phyloP scores from a whole-genome alignment of 768 basidiomycete species.

The Lactifluus pinguis region DNA sequence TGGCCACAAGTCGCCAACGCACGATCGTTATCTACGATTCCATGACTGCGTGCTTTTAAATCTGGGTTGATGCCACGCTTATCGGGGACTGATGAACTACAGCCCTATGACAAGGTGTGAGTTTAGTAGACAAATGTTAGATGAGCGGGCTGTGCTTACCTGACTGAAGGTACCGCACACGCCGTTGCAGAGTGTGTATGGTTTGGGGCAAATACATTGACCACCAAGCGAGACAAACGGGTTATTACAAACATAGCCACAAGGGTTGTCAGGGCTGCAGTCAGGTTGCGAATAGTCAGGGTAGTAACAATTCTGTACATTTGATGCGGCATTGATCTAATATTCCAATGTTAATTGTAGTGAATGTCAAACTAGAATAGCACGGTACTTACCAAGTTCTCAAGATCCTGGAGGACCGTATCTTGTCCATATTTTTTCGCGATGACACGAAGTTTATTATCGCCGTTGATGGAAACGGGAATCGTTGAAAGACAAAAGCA shows the following conservation, averaged over 20 bases:
- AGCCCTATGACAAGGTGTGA: conserved; percentile 27
- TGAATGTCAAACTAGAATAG: not conserved
- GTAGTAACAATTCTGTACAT: conserved; percentile 27
- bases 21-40: conserved; percentile 26
- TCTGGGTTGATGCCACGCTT: conserved; percentile 8
- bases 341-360: not conserved
- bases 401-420: conserved; percentile 10
- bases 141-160: conserved; percentile 4
- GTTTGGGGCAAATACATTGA: conserved; percentile 31
- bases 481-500: conserved; percentile 33
- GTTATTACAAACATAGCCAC: conserved; percentile 29
- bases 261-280: conserved; percentile 28
- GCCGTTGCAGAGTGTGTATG: conserved; percentile 34
- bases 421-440: conserved; percentile 9
- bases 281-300: conserved; percentile 27
- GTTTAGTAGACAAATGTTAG: not conserved
- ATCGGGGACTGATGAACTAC: conserved; percentile 31
- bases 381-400: conserved; percentile 21
- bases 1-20: conserved; percentile 26
- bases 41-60: conserved; percentile 1
- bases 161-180: conserved; percentile 25
- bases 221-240: conserved; percentile 25
- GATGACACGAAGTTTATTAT: conserved; percentile 9
- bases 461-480: conserved; percentile 9
- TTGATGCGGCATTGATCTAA: conserved; percentile 29